A percentile compares a stretch with the other conserved stretches of the same genome.
These are phyloP conservation scores for Dactylorhiza incarnata DNA, from an alignment of 106 monocot species.

Conservation along the genomic window DNA sequence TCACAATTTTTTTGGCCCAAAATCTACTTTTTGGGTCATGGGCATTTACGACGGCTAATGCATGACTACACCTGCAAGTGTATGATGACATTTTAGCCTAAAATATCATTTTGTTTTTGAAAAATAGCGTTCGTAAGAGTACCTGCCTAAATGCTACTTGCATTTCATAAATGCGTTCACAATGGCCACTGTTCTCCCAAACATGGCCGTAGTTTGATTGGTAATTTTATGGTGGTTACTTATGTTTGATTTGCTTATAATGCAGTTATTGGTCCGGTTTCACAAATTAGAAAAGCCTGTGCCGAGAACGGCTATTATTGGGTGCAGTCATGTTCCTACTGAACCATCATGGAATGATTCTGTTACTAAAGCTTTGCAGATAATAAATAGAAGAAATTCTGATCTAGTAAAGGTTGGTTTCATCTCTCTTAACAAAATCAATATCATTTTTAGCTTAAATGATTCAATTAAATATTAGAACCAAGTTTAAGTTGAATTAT, in stretches of 20 bases:
- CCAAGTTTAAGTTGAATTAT: not conserved
- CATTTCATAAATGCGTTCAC: no score
- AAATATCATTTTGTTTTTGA: no score
- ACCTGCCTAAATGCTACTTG: no score
- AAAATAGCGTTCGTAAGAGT: no score
- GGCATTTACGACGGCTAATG: no score
- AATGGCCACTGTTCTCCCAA: no score
- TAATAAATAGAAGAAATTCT: conserved; percentile 50
- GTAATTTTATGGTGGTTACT: not conserved
- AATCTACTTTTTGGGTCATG: no score
- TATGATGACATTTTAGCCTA: no score
- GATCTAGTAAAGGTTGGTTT: conserved; percentile 62
- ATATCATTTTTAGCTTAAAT: not conserved
- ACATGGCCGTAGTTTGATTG: not conserved
- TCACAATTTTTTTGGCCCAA: no score
- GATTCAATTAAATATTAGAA: not conserved
- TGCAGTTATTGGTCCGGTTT: conserved; percentile 49
- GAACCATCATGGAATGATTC: conserved; percentile 54
- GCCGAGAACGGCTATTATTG: conserved; percentile 37
- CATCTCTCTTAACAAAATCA: not conserved
- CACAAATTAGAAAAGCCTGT: conserved; percentile 25
- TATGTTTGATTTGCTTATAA: not conserved
- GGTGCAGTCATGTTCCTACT: conserved; percentile 53
- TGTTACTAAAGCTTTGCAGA: conserved; percentile 67
- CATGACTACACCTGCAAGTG: no score